Conservation (phyloP, 768 basidiomycete species). For the Amyloporia xantha region DNA sequence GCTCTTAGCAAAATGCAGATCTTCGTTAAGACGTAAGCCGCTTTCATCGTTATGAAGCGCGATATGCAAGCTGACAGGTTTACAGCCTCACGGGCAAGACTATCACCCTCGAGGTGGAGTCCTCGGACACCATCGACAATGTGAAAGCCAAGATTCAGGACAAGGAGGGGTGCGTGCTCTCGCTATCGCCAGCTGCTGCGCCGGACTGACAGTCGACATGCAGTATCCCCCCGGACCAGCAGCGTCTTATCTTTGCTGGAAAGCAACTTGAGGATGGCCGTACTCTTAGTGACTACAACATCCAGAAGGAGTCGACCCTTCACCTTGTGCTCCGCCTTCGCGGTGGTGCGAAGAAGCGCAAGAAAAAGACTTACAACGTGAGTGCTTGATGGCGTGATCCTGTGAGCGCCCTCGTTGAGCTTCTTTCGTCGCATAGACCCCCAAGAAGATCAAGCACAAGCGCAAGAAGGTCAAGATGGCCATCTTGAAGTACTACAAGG, state of each 20-base stretch:
- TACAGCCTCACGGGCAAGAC: constrained; percentile 95
- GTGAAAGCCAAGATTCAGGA: constrained; percentile 97
- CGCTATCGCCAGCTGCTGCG: neutral
- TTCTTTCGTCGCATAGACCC: constrained; percentile 53
- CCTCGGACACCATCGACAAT: constrained; percentile 96
- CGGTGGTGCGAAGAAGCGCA: constrained; percentile 99
- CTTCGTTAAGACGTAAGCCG: constrained; percentile 89
- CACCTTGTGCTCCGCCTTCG: constrained; percentile 96
- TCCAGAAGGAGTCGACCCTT: constrained; percentile 99
- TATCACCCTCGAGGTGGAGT: constrained; percentile 97
- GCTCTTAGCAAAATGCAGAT: constrained; percentile 77
- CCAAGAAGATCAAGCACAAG: constrained; percentile 99
- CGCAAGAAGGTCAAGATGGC: constrained; percentile 99
- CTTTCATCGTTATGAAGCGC: constrained; percentile 2
- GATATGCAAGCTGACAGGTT: constrained; percentile 8
- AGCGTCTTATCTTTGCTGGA: constrained; percentile 97
- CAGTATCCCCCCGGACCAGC: constrained; percentile 90
- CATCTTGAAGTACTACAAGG: constrained; percentile 99
- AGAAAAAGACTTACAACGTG: constrained; percentile 99
- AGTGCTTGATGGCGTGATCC: constrained; percentile 21
- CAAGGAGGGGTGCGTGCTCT: constrained; percentile 76
- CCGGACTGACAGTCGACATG: constrained; percentile 6
- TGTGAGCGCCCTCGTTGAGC: neutral
- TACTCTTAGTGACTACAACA: constrained; percentile 93
- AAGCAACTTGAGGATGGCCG: constrained; percentile 99